Conservation (phyloP, 2,329 filamentous ascomycete genomes). For the Fusarium sp. region DNA sequence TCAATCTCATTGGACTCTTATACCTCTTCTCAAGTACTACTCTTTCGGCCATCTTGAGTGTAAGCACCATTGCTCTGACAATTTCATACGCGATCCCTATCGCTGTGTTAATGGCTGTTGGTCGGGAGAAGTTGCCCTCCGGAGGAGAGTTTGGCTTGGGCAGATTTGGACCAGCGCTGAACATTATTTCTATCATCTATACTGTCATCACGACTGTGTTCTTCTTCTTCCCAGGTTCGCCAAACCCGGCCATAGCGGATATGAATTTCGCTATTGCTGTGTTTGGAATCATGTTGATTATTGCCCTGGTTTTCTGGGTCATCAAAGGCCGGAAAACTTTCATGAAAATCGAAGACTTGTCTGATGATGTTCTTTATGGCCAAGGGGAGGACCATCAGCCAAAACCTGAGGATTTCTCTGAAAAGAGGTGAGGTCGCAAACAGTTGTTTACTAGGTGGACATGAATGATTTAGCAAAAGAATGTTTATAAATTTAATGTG, state of each 20-base stretch:
- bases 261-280: constrained; percentile 70
- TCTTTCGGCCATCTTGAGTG: constrained; percentile 64
- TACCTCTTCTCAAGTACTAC: constrained; percentile 67
- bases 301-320: constrained; percentile 64
- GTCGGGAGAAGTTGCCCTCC: constrained; percentile 63
- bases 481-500: too few species aligned
- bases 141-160: constrained; percentile 60
- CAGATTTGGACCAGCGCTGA: constrained; percentile 56
- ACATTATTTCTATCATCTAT: constrained; percentile 63
- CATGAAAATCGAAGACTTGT: constrained; percentile 45
- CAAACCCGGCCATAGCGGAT: constrained; percentile 59
- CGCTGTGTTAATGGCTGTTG: constrained; percentile 59
- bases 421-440: constrained; percentile 2
- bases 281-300: constrained; percentile 65
- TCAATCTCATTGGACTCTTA: constrained; percentile 61
- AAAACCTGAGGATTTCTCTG: not conserved
- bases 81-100: constrained; percentile 65
- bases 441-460: not conserved
- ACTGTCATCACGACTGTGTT: constrained; percentile 65
- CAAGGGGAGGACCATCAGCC: constrained; percentile 5
- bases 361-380: constrained; percentile 21
- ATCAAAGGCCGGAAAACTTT: constrained; percentile 57
- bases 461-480: not conserved
- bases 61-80: constrained; percentile 68
- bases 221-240: constrained; percentile 64